Evolutionary conservation across 345 rosid genomes (phyloP), one percentile per base, ranked within the genome.

Genomic region (Sonneratia caseolaris): DNA sequence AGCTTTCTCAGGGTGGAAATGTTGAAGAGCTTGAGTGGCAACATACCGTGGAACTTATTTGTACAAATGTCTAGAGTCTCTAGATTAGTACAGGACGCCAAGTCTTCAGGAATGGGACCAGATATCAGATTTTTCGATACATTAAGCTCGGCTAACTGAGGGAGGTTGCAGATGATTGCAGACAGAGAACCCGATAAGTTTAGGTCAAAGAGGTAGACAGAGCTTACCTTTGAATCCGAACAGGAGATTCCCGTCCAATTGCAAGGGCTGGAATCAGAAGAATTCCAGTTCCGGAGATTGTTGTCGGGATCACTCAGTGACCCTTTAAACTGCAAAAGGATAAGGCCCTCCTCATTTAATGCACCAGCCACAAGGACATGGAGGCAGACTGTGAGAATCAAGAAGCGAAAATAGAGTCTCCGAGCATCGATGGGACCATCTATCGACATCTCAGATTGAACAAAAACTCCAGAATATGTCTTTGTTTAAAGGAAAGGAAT

Each of bases 191-290:
- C 96, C 19, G 96, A 82, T 42, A 91, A 76, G 51, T 84, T 84
- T 81, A 88, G 81, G 48, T 77, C 68, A 53, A 68, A 76, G 80
- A 91, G 83, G 80, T 81, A 69, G 43, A 91, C 71, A 67, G 91
- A 83, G 55, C 69, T 69, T 77, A 91, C 91, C 79, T 76, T 72
- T 76, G 43, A 71, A 73, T 79, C 78, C 55, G 69, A 79, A 82
- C 97, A 91, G 36, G 56, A 48, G 38, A 89, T 80, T 61, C 93
- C 97, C 8, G 74, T 72, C 97, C 96, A 91, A 72, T 78, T 80
- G 73, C 96, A 89, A 16, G 93, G 96, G 70, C 81, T 79, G 66
- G 78, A 76, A 71, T 85, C 91, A 22, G 81, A 75, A 53, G 74
- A 69, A 64, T 83, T 85, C 97, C 93, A 91, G 82, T 77, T 86